Evolutionary conservation across 306 rosid genomes (phyloP).

Genomic region (Cucurbita moschata): DNA sequence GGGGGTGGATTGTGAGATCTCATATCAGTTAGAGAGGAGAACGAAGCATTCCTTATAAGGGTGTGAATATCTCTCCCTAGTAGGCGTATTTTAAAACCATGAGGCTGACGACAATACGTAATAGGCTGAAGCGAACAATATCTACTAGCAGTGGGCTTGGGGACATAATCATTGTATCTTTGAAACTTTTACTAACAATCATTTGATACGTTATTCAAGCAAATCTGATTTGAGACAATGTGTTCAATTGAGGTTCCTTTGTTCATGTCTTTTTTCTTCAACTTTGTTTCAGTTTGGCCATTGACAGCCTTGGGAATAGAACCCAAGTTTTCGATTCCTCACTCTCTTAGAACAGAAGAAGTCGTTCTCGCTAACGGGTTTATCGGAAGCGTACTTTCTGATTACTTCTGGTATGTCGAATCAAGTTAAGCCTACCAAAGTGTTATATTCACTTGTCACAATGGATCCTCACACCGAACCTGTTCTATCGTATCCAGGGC

Average conservation of each 20-base stretch:
- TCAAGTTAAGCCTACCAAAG: background rate
- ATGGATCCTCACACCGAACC: slow-evolving; percentile 2
- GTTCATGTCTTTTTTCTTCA: background rate
- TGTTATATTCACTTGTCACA: background rate
- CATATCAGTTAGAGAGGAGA: too few species aligned
- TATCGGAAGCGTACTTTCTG: slow-evolving; percentile 89
- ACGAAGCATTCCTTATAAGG: too few species aligned
- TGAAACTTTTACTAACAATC: background rate
- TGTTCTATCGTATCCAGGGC: slow-evolving; percentile 46
- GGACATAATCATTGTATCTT: background rate
- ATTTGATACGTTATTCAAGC: background rate
- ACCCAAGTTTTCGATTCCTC: slow-evolving; percentile 82
- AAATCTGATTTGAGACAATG: background rate
- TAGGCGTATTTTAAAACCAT: too few species aligned
- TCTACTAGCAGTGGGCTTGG: too few species aligned
- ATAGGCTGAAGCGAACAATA: too few species aligned
- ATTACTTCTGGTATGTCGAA: slow-evolving; percentile 69
- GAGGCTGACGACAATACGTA: too few species aligned
- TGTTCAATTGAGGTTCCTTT: background rate
- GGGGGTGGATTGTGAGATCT: too few species aligned
- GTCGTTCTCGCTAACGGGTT: slow-evolving; percentile 88
- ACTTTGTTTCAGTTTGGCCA: slow-evolving; percentile 63
- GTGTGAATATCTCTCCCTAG: too few species aligned
- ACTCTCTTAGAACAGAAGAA: slow-evolving; percentile 63
- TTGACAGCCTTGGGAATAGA: slow-evolving; percentile 87